These are phyloP conservation scores for Enterocytospora artemiae DNA, from an alignment of 371 early-diverging fungal species.

Conservation along the genomic window DNA sequence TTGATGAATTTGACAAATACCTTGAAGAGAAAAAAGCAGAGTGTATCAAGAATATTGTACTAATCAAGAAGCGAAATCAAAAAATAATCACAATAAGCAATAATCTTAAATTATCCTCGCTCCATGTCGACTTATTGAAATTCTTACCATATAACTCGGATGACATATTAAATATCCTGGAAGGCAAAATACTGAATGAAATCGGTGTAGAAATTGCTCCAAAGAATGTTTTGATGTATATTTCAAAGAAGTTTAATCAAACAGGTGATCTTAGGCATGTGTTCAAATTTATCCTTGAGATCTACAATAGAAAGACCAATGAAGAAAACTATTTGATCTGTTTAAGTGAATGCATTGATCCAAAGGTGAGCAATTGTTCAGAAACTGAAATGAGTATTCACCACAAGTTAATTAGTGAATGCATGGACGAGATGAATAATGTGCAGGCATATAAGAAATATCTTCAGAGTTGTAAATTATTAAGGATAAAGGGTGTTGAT, in stretches of 20 bases:
- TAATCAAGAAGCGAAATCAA: conserved; percentile 9
- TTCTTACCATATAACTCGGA: conserved; percentile 38
- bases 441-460: too few species aligned
- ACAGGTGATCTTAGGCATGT: conserved; percentile 39
- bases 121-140: conserved; percentile 2
- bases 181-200: conserved; percentile 29
- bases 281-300: conserved; percentile 23
- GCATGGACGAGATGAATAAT: too few species aligned
- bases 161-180: conserved; percentile 42
- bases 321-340: not conserved
- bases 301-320: conserved; percentile 14
- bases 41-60: conserved; percentile 8
- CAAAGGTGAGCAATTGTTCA: too few species aligned
- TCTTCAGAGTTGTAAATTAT: too few species aligned
- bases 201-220: conserved; percentile 1
- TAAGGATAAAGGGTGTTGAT: too few species aligned
- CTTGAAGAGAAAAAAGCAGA: conserved; percentile 33
- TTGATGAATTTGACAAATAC: conserved; percentile 54
- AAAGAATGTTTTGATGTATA: conserved; percentile 1
- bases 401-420: too few species aligned
- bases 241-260: conserved; percentile 24
- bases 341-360: not conserved
- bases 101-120: conserved; percentile 2
- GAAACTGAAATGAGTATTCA: too few species aligned
- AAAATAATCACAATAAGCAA: conserved; percentile 51